Evolutionary conservation across 2,329 filamentous ascomycete genomes (phyloP).

Genomic region (Stachybotrys elegans): DNA sequence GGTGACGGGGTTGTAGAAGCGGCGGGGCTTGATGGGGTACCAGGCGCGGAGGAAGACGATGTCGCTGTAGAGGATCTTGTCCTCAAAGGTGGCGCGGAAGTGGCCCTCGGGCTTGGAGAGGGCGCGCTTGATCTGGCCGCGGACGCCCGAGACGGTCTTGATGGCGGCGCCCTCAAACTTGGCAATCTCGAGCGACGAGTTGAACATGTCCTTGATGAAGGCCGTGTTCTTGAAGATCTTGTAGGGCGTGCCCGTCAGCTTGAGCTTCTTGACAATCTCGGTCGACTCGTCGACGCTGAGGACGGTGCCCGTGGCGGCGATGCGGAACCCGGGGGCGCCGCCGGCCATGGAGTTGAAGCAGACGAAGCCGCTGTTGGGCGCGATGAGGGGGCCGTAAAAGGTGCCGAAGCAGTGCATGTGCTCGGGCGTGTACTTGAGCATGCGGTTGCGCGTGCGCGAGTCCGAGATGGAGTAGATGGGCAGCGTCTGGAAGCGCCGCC

Average conservation of each 20-base stretch:
- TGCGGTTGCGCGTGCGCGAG: constrained; percentile 86
- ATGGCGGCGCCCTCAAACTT: constrained; percentile 97
- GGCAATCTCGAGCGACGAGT: constrained; percentile 83
- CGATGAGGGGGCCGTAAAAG: constrained; percentile 90
- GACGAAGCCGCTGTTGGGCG: constrained; percentile 93
- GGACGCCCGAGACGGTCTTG: constrained; percentile 90
- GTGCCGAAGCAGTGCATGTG: constrained; percentile 99
- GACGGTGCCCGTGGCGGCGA: constrained; percentile 90
- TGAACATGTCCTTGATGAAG: constrained; percentile 99
- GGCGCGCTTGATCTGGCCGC: constrained; percentile 95
- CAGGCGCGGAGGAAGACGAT: constrained; percentile 95
- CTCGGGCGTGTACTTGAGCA: constrained; percentile 98
- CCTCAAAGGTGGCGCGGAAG: constrained; percentile 96
- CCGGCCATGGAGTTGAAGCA: constrained; percentile 87
- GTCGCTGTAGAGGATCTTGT: constrained; percentile 95
- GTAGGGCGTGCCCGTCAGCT: constrained; percentile 87
- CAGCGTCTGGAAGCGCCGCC: constrained; percentile 88
- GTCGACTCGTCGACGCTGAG: constrained; percentile 91
- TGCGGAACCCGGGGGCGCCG: constrained; percentile 82
- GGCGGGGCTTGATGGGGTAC: constrained; percentile 92
- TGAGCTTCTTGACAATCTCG: constrained; percentile 99
- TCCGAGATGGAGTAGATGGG: constrained; percentile 95
- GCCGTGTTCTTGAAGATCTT: constrained; percentile 99
- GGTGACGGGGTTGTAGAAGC: constrained; percentile 95
- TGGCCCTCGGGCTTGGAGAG: constrained; percentile 89